Evolutionary conservation across 2,329 filamentous ascomycete species (phyloP), one percentile per base, ranked within the genome.

Genomic region (Paraconiothyrium brasiliense): DNA sequence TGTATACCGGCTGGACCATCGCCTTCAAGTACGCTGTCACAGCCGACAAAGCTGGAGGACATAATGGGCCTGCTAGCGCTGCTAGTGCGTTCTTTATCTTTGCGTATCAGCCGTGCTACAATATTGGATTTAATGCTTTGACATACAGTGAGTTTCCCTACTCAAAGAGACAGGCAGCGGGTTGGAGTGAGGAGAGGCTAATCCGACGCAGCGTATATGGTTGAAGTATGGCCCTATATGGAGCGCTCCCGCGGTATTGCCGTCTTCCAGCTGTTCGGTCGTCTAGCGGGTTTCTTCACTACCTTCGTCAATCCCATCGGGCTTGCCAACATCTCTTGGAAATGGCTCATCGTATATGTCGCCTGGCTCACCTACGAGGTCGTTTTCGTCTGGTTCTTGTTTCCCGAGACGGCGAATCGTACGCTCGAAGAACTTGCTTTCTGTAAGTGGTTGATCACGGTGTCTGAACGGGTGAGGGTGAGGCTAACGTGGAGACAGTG

Each of bases 391-490:
- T 89, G 85, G 77, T 87, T 88, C 80, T 84, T 89, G 75, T 89
- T 88, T 71, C 84, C 89, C 49, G 89, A 92, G 80, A 91, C 89
- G 11, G 88, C 87, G 70, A 87, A 88, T 2, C 86, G 87, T 0
- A 90, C 88, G 1, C 84, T 91, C 0, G 89, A 91, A 73, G 87
- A 90, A 74, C 84, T 90, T 66, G 86, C 88, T 48, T 70, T 70
- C 59, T 67, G 66, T 68, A 61, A 68, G 66, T 67, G 8, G 3
- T 24, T 10, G 32, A 7, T 16, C 3, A 24, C 7, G 8, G 10
- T 52, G 13, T 32, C 9, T 59, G 27, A 4, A 20, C 11, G 7
- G 4, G 10, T n/a, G 20, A 22, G 7, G 2, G 5, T 14, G 16
- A 22, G 20, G 35, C 55, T 62, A 47, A 61, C 30, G n/a, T 14